Evolutionary conservation across 108 stramenopile genomes (phyloP), one percentile per base, ranked within the genome.

Genomic region (Hondaea fermentalgiana): DNA sequence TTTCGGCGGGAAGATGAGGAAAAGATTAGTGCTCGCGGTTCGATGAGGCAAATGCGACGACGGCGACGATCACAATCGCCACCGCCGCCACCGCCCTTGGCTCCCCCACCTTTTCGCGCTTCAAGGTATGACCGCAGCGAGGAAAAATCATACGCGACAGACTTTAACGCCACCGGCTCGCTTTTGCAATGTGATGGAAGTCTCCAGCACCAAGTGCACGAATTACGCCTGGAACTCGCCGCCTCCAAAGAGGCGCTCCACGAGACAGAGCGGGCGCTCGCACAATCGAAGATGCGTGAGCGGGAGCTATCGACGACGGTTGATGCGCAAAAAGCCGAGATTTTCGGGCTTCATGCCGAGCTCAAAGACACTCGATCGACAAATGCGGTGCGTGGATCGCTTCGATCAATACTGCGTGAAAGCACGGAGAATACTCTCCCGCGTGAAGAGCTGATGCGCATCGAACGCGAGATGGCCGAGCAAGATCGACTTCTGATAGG

Each of bases 391-490:
- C 76, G 76, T 17, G 76, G 3, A 43, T 53, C 49, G 19, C 45
- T 83, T 35, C 76, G 76, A 6, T 45, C 45, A 4, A 4, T 83
- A 12, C 23, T 83, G 25, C n/a, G 45, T 8, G 49, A 83, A 6
- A 53, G 51, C 23, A 47, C 12, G n/a, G 76, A 83, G 3, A 28
- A 12, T 8, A 45, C 76, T 6, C n/a, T 83, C 1, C 76, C 76
- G 6, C 45, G 76, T 53, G 76, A 83, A 53, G 88, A 90, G 76
- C 42, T 88, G 72, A 76, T 16, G 83, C 88, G 90, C 42, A 90
- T 90, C 72, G 76, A 89, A 51, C 87, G 43, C 28, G 90, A 90
- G 53, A 90, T 90, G 44, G 88, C 88, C 35, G 90, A 90, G 88
- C 90, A 90, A 64, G 90, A 90, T 28, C 88, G 88, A 5, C 72